A percentile compares a stretch with the other conserved stretches of the same genome.
These are phyloP conservation scores for Fusarium sp. DNA, from an alignment of 2,329 filamentous ascomycete genomes.

Conservation along the genomic window DNA sequence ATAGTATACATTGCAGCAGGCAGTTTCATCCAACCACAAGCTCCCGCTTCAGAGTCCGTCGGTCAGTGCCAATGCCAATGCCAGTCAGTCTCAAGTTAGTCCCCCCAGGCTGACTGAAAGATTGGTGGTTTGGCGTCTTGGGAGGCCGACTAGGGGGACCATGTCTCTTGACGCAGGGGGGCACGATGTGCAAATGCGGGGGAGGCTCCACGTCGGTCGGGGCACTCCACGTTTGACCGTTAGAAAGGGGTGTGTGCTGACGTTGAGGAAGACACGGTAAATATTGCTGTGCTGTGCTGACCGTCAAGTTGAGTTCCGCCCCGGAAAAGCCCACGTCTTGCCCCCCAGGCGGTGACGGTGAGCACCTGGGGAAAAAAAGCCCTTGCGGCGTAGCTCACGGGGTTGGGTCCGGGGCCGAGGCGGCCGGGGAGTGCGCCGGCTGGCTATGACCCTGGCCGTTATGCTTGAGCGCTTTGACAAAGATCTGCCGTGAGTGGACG, in stretches of 20 bases:
- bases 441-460: conserved; percentile 3
- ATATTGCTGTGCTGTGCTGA: background rate
- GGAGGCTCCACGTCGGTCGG: conserved; percentile 26
- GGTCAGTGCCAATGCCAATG: background rate
- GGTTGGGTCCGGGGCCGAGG: conserved; percentile 22
- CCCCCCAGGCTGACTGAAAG: background rate
- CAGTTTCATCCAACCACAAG: background rate
- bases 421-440: conserved; percentile 26
- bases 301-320: background rate
- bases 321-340: background rate
- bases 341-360: background rate
- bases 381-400: conserved; percentile 28
- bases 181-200: conserved; percentile 31
- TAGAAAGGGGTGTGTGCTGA: conserved; percentile 12
- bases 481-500: conserved; percentile 57
- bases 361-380: conserved; percentile 8
- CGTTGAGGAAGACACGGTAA: conserved; percentile 13
- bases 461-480: conserved; percentile 56
- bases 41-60: background rate
- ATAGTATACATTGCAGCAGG: conserved; percentile 12
- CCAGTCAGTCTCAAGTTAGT: conserved; percentile 20
- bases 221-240: conserved; percentile 23
- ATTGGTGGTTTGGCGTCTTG: background rate
- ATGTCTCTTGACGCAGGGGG: conserved; percentile 33
- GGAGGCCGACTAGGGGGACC: conserved; percentile 9